Percentiles rank a stretch among this genome's conserved stretches.
Evolutionary conservation across 345 rosid species (phyloP).

Genomic region (Mercurialis annua): DNA sequence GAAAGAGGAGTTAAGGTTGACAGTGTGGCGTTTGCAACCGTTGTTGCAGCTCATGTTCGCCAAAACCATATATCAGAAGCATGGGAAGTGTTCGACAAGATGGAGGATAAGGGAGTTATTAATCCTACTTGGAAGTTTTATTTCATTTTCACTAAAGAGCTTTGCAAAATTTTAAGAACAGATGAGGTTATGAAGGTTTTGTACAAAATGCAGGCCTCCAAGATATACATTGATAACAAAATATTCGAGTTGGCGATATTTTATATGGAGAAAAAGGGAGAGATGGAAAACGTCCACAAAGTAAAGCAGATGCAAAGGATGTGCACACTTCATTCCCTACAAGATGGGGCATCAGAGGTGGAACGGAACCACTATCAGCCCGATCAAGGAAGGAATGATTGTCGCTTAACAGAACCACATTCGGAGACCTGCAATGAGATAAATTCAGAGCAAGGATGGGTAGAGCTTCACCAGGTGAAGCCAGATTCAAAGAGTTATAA

Average conservation of each 20-base stretch:
- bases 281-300: slow-evolving; percentile 41
- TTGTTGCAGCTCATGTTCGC: slow-evolving; percentile 63
- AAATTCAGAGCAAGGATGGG: slow-evolving; percentile 5
- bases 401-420: background rate
- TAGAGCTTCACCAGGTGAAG: slow-evolving; percentile 2
- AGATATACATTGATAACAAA: slow-evolving; percentile 41
- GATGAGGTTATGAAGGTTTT: slow-evolving; percentile 53
- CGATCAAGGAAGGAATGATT: background rate
- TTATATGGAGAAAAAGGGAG: slow-evolving; percentile 60
- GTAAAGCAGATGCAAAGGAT: slow-evolving; percentile 47
- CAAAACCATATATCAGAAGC: slow-evolving; percentile 60
- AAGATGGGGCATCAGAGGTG: slow-evolving; percentile 12
- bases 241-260: slow-evolving; percentile 52
- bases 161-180: slow-evolving; percentile 49
- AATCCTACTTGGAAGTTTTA: slow-evolving; percentile 53
- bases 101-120: slow-evolving; percentile 57
- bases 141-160: slow-evolving; percentile 59
- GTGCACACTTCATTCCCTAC: slow-evolving; percentile 21
- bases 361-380: slow-evolving; percentile 13
- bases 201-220: slow-evolving; percentile 50
- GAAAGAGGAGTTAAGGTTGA: slow-evolving; percentile 56
- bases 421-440: too few species aligned
- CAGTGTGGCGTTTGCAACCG: slow-evolving; percentile 47
- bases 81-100: slow-evolving; percentile 53
- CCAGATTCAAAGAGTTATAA: slow-evolving; percentile 24